phyloP scores from a whole-genome alignment of 352 stramenopile genomes.

The Globisporangium camurandrum region DNA sequence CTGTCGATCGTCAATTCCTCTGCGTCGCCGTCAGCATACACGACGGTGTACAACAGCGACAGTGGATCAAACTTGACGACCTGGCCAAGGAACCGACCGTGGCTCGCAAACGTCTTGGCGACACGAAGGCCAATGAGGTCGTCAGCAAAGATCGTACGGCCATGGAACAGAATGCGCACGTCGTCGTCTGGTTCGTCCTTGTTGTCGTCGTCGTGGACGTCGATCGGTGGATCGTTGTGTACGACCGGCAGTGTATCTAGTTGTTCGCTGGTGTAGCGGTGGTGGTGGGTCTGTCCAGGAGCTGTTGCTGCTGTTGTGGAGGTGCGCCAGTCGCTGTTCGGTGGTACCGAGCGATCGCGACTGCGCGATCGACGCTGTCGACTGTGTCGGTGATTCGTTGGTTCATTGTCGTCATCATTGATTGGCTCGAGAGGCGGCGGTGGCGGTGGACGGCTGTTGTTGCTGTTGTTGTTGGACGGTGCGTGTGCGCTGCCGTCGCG shows the following conservation, averaged over 20 bases:
- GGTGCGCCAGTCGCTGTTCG: no score
- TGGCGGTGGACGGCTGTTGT: no score
- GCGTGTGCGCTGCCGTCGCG: constrained; percentile 9
- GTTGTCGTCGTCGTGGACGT: no score
- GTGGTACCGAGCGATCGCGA: constrained; percentile 20
- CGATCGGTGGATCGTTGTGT: not conserved
- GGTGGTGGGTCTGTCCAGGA: no score
- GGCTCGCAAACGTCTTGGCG: constrained; percentile 71
- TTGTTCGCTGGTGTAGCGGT: not conserved
- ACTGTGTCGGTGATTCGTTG: constrained; percentile 1
- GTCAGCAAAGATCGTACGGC: constrained; percentile 59
- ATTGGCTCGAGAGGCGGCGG: constrained; percentile 7
- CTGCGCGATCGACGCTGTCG: constrained; percentile 22
- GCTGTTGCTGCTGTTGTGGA: constrained; percentile 21
- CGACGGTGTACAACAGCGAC: constrained; percentile 62
- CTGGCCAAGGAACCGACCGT: constrained; percentile 80
- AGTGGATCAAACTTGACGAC: constrained; percentile 82
- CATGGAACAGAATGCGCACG: constrained; percentile 65
- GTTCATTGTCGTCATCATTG: constrained; percentile 6
- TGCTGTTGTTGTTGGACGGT: constrained; percentile 6
- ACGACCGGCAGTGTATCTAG: not conserved
- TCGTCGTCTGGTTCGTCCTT: constrained; percentile 26
- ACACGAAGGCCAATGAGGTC: constrained; percentile 78
- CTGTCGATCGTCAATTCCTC: constrained; percentile 70
- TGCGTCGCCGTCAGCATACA: constrained; percentile 77